A percentile compares a stretch with the other conserved stretches of the same genome.
These are phyloP conservation scores for Linnemannia zychae DNA, from an alignment of 192 early-diverging fungal genomes.

Conservation along the genomic window DNA sequence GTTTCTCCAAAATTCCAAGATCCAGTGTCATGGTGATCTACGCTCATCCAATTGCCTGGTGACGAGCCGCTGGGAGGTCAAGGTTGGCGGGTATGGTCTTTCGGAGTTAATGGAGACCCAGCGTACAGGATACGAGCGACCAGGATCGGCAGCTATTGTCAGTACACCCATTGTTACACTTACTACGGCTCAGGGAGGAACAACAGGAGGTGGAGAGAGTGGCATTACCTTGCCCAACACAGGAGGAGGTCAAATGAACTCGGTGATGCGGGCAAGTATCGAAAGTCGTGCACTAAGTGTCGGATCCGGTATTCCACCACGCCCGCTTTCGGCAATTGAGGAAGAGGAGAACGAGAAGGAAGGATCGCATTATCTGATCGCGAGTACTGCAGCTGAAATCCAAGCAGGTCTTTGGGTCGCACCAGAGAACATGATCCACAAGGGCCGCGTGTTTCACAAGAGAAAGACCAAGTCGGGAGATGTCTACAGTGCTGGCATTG, in stretches of 20 bases:
- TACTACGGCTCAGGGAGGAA: background rate
- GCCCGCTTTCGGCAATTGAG: background rate
- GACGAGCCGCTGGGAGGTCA: conserved; percentile 55
- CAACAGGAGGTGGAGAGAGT: background rate
- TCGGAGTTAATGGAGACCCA: conserved; percentile 30
- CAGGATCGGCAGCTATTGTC: background rate
- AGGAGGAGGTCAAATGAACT: background rate
- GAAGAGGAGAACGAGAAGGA: conserved; percentile 28
- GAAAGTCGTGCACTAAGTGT: conserved; percentile 5
- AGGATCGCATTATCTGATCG: background rate
- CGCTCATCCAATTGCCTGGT: conserved; percentile 49
- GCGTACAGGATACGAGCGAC: background rate
- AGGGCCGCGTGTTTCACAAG: background rate
- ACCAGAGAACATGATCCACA: conserved; percentile 24
- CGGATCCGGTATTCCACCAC: background rate
- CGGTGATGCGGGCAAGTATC: background rate
- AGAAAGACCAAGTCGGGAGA: background rate
- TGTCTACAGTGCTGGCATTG: conserved; percentile 46
- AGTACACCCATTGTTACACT: background rate
- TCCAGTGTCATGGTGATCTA: conserved; percentile 44
- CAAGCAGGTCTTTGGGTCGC: conserved; percentile 19
- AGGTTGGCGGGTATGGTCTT: conserved; percentile 54
- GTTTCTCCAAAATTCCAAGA: conserved; percentile 53
- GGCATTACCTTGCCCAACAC: background rate
- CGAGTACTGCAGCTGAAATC: conserved; percentile 4